Evolutionary conservation across 2,329 filamentous ascomycete species (phyloP).

Genomic region (Penicillium sp.): DNA sequence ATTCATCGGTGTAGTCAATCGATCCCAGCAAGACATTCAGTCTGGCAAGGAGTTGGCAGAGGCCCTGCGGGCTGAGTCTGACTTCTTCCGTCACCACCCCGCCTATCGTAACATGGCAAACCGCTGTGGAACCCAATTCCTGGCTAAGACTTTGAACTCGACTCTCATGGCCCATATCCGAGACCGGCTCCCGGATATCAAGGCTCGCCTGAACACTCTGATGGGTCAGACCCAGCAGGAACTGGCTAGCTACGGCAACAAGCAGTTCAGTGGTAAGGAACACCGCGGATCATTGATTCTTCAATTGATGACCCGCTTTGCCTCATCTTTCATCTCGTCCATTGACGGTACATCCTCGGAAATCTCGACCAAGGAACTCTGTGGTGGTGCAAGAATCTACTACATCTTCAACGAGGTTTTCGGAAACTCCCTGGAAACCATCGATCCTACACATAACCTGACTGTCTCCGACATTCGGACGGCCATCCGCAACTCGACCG

Average conservation of each 20-base stretch:
- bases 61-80: slow-evolving; percentile 81
- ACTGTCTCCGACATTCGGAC: slow-evolving; percentile 94
- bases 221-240: slow-evolving; percentile 99
- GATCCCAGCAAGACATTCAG: slow-evolving; percentile 97
- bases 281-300: slow-evolving; percentile 92
- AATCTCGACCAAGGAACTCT: slow-evolving; percentile 97
- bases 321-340: slow-evolving; percentile 94
- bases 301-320: slow-evolving; percentile 97
- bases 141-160: slow-evolving; percentile 91
- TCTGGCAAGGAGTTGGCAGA: slow-evolving; percentile 92
- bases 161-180: slow-evolving; percentile 96
- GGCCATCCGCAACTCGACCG: slow-evolving; percentile 96
- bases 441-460: slow-evolving; percentile 93
- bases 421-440: slow-evolving; percentile 90
- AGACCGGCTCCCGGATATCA: slow-evolving; percentile 94
- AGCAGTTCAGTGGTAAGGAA: slow-evolving; percentile 95
- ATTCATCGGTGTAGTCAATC: slow-evolving; percentile 96
- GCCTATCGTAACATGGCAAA: slow-evolving; percentile 95
- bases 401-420: slow-evolving; percentile 99
- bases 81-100: slow-evolving; percentile 96
- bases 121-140: slow-evolving; percentile 87
- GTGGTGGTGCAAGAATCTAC: slow-evolving; percentile 91
- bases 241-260: slow-evolving; percentile 94
- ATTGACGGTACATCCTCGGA: slow-evolving; percentile 98
- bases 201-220: slow-evolving; percentile 91